Conservation (phyloP, 352 stramenopile genomes). For the Globisporangium sylvaticum region DNA sequence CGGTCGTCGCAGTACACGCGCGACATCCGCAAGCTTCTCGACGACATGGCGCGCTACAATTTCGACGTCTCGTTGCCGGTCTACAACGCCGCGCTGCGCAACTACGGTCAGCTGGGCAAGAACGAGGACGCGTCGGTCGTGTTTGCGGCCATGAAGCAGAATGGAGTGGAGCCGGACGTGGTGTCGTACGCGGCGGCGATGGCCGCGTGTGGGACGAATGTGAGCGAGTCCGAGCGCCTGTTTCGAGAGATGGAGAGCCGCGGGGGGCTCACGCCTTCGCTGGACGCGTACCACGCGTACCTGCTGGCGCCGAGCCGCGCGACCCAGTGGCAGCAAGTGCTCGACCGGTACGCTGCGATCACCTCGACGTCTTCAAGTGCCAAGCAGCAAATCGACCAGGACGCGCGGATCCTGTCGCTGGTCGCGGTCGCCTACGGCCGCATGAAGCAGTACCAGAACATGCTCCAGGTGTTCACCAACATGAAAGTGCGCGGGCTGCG, state of each 20-base stretch:
- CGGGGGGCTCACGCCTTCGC: constrained; percentile 9
- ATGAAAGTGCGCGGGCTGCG: constrained; percentile 72
- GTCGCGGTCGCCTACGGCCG: constrained; percentile 58
- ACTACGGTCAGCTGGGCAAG: constrained; percentile 40
- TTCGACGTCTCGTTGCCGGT: constrained; percentile 36
- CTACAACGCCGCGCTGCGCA: constrained; percentile 66
- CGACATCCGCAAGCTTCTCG: constrained; percentile 41
- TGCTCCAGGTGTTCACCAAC: constrained; percentile 60
- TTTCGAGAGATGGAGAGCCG: constrained; percentile 36
- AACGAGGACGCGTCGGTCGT: constrained; percentile 35
- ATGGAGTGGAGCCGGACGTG: constrained; percentile 36
- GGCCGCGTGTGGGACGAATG: constrained; percentile 38
- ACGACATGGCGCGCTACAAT: constrained; percentile 38
- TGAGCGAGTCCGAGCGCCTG: constrained; percentile 37
- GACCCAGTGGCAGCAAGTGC: constrained; percentile 13
- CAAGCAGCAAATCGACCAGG: constrained; percentile 31
- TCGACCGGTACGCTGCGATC: constrained; percentile 20
- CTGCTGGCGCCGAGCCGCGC: constrained; percentile 24
- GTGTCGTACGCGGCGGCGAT: constrained; percentile 57
- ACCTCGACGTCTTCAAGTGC: neutral
- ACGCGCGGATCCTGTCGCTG: constrained; percentile 56
- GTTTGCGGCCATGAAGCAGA: constrained; percentile 37
- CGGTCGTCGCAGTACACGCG: constrained; percentile 43
- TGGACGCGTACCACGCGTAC: constrained; percentile 30
- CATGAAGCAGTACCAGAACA: constrained; percentile 34